Conservation (phyloP, 352 stramenopile species). For the Vaucheria bursata region DNA sequence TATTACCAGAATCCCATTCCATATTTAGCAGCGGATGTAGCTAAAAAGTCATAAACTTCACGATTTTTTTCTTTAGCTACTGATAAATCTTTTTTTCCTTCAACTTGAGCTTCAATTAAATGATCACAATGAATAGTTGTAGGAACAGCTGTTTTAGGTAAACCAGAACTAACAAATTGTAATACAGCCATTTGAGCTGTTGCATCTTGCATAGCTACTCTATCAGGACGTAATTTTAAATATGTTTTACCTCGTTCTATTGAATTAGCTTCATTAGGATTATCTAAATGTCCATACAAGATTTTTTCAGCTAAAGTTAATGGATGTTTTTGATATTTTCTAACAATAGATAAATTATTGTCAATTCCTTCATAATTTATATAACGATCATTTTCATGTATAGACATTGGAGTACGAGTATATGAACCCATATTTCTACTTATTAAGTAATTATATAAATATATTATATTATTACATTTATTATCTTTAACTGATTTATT, state of each 20-base stretch:
- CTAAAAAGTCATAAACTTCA: constrained; percentile 85
- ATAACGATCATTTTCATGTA: no score
- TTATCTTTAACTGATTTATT: no score
- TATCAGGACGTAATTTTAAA: constrained; percentile 79
- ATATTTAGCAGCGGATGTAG: constrained; percentile 78
- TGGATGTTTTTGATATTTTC: constrained; percentile 75
- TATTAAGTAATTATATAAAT: no score
- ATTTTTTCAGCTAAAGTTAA: constrained; percentile 85
- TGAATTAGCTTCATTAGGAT: no score
- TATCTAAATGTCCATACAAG: constrained; percentile 83
- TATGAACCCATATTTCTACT: no score
- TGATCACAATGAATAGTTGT: constrained; percentile 87
- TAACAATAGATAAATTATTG: constrained; percentile 57
- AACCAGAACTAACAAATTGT: constrained; percentile 84
- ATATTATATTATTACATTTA: no score
- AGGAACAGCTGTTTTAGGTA: constrained; percentile 79
- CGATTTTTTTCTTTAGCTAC: constrained; percentile 73
- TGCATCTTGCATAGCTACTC: constrained; percentile 80
- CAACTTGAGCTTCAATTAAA: constrained; percentile 85
- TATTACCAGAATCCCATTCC: constrained; percentile 87
- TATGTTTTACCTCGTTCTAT: constrained; percentile 79
- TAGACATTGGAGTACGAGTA: no score
- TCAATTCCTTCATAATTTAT: constrained; percentile 17
- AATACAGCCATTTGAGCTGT: constrained; percentile 86
- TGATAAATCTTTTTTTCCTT: constrained; percentile 68